Conservation (phyloP, 768 basidiomycete species). For the Mycena epipterygia region DNA sequence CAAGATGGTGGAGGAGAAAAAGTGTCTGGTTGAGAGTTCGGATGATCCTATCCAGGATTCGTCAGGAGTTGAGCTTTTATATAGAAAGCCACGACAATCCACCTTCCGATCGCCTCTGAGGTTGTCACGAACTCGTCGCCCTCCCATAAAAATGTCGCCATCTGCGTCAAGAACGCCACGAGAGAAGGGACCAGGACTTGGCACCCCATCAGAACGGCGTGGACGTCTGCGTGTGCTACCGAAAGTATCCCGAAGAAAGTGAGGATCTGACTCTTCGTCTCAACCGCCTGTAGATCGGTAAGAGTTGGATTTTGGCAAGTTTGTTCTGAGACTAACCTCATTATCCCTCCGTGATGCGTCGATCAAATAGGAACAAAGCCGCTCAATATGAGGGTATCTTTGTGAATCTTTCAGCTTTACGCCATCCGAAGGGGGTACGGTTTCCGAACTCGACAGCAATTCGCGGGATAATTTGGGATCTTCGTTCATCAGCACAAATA, state of each 20-base stretch:
- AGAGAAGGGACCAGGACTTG: conserved; percentile 75
- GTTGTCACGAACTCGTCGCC: conserved; percentile 61
- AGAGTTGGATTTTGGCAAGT: neutral
- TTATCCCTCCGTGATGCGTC: conserved; percentile 54
- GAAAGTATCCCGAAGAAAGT: conserved; percentile 59
- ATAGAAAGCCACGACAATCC: conserved; percentile 34
- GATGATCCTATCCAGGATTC: conserved; percentile 58
- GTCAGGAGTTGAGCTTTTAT: neutral
- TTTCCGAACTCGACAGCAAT: conserved; percentile 56
- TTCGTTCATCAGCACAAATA: conserved; percentile 39
- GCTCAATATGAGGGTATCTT: conserved; percentile 60
- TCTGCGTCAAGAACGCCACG: conserved; percentile 65
- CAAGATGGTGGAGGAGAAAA: conserved; percentile 73
- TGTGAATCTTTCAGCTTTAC: conserved; percentile 41
- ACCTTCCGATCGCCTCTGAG: conserved; percentile 53
- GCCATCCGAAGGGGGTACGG: conserved; percentile 35
- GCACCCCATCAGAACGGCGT: conserved; percentile 58
- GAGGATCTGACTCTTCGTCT: conserved; percentile 52
- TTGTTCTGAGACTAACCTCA: conserved; percentile 51
- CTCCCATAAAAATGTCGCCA: conserved; percentile 76
- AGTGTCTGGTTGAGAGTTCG: conserved; percentile 65
- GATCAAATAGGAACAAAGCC: conserved; percentile 62
- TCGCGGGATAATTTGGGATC: conserved; percentile 57
- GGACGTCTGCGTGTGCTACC: conserved; percentile 54
- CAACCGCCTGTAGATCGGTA: conserved; percentile 15